Evolutionary conservation across 2,329 filamentous ascomycete genomes (phyloP).

Genomic region (Metarhizium sp.): DNA sequence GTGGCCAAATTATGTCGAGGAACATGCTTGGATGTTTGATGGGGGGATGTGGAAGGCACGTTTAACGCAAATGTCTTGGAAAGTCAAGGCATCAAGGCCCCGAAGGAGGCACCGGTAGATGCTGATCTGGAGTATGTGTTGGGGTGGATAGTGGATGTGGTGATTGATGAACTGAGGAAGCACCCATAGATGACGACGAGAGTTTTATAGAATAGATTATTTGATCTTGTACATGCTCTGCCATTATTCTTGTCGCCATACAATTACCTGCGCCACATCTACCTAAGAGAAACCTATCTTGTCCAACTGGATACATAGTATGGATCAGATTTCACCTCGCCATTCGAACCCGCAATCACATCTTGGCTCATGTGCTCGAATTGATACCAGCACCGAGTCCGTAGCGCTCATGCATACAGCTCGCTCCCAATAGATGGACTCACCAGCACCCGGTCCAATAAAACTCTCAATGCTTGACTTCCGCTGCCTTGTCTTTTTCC

Average conservation of each 20-base stretch:
- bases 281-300: no score
- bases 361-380: background rate
- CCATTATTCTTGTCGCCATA: background rate
- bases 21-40: slow-evolving; percentile 75
- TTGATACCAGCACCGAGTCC: background rate
- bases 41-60: slow-evolving; percentile 54
- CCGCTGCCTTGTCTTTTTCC: slow-evolving; percentile 6
- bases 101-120: slow-evolving; percentile 36
- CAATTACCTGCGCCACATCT: background rate
- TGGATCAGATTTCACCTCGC: no score
- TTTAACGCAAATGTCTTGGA: slow-evolving; percentile 37
- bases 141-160: slow-evolving; percentile 56
- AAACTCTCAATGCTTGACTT: background rate
- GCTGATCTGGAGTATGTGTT: slow-evolving; percentile 53
- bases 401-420: no score
- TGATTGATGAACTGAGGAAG: slow-evolving; percentile 40
- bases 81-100: slow-evolving; percentile 37
- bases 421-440: no score
- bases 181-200: background rate
- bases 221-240: background rate
- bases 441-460: no score
- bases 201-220: background rate
- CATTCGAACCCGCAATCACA: background rate
- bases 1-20: slow-evolving; percentile 85
- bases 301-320: no score